Percentiles rank a stretch among this genome's conserved stretches.
phyloP scores from a whole-genome alignment of 1,284 basidiomycete species.

The Boletus sp. region DNA sequence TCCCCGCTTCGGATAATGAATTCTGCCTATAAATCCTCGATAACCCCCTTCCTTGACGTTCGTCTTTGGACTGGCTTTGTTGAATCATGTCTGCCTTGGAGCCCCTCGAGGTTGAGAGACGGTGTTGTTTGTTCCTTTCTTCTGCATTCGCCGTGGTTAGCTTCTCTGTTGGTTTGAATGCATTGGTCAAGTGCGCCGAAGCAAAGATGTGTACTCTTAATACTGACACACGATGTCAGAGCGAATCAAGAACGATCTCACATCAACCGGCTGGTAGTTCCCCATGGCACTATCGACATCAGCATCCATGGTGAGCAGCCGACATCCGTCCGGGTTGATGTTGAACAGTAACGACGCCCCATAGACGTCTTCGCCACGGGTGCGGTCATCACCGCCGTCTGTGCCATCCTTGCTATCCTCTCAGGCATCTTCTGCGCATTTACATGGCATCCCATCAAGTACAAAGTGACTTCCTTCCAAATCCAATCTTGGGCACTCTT shows the following conservation, averaged over 20 bases:
- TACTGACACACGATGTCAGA: conserved; percentile 14
- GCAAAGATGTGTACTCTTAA: neutral
- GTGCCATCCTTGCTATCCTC: conserved; percentile 42
- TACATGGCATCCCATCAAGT: conserved; percentile 28
- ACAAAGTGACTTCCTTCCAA: conserved; percentile 27
- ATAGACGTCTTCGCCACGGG: conserved; percentile 49
- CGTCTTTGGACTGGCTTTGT: neutral
- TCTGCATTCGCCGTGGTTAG: conserved; percentile 39
- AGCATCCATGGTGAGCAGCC: conserved; percentile 29
- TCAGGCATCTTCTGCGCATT: conserved; percentile 36
- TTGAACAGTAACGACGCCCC: neutral
- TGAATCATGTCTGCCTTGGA: conserved; percentile 6
- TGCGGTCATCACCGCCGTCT: conserved; percentile 45
- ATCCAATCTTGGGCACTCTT: conserved; percentile 41
- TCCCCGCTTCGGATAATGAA: neutral
- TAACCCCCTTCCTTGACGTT: neutral
- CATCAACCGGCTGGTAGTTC: conserved; percentile 22
- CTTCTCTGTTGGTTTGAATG: conserved; percentile 39
- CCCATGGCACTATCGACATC: conserved; percentile 32
- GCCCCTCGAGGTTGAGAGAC: conserved; percentile 23
- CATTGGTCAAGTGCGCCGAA: conserved; percentile 39
- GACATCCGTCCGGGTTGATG: neutral
- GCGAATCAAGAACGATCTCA: conserved; percentile 30
- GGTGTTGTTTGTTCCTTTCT: conserved; percentile 36
- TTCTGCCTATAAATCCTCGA: conserved; percentile 2